A percentile compares a stretch with the other conserved stretches of the same genome.
These are phyloP conservation scores for Rhynchosporium secalis DNA, from an alignment of 2,329 filamentous ascomycete species.

Conservation along the genomic window DNA sequence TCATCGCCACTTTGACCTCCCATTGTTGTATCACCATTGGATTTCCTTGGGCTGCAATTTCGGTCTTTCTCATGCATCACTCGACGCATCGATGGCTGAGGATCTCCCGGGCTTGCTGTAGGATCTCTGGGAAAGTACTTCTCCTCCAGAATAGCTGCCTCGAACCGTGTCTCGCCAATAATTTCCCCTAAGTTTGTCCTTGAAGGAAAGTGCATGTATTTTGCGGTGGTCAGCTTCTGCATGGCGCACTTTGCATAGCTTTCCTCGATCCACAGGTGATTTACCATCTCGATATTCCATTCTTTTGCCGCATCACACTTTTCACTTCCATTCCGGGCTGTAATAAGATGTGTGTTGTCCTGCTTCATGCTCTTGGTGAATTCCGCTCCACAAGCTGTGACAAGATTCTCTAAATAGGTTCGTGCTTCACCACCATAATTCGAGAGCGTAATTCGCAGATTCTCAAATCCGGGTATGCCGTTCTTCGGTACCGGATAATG, in stretches of 20 bases:
- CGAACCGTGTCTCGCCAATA: slow-evolving; percentile 83
- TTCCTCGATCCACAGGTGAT: slow-evolving; percentile 97
- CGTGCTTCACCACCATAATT: slow-evolving; percentile 96
- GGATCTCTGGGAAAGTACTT: slow-evolving; percentile 59
- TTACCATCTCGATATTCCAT: slow-evolving; percentile 87
- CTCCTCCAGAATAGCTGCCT: slow-evolving; percentile 60
- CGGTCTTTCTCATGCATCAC: slow-evolving; percentile 48
- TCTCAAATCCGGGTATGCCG: slow-evolving; percentile 77
- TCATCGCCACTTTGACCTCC: slow-evolving; percentile 23
- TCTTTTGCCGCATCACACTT: slow-evolving; percentile 91
- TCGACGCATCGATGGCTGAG: slow-evolving; percentile 48
- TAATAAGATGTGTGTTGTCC: slow-evolving; percentile 94
- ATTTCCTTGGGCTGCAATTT: slow-evolving; percentile 31
- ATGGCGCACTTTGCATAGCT: slow-evolving; percentile 87
- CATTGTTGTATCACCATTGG: slow-evolving; percentile 19
- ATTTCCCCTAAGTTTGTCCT: slow-evolving; percentile 92
- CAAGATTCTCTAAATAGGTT: slow-evolving; percentile 89
- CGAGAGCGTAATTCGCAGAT: slow-evolving; percentile 80
- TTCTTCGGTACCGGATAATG: slow-evolving; percentile 83
- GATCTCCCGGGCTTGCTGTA: slow-evolving; percentile 46
- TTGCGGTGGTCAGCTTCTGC: slow-evolving; percentile 68
- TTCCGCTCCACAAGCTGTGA: slow-evolving; percentile 78
- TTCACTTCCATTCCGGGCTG: slow-evolving; percentile 84
- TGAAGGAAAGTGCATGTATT: slow-evolving; percentile 83
- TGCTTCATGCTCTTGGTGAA: slow-evolving; percentile 95